A percentile compares a stretch with the other conserved stretches of the same genome.
phyloP scores from a whole-genome alignment of 768 basidiomycete genomes.

The Podaxis sp. region DNA sequence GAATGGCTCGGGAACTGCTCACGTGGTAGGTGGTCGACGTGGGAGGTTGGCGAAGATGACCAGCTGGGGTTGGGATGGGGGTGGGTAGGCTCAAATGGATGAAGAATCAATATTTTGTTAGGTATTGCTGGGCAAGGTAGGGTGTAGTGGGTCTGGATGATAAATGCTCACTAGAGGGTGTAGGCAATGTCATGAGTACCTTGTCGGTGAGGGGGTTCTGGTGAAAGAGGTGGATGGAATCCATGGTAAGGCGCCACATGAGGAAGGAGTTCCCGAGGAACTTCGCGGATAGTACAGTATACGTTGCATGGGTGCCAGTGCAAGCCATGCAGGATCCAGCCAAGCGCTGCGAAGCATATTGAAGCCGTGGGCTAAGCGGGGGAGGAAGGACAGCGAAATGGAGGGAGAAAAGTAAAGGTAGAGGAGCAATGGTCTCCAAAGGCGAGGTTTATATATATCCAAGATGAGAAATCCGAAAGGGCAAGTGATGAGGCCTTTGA shows the following conservation, averaged over 20 bases:
- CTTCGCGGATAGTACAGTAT: too few species aligned
- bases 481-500: slow-evolving; percentile 36
- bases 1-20: slow-evolving; percentile 13
- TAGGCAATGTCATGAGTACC: background rate
- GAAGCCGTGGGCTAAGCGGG: slow-evolving; percentile 3
- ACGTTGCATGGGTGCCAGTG: too few species aligned
- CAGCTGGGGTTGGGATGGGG: background rate
- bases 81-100: background rate
- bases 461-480: slow-evolving; percentile 7
- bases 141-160: background rate
- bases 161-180: background rate
- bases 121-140: background rate
- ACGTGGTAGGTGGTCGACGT: background rate
- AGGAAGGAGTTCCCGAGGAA: too few species aligned
- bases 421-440: background rate
- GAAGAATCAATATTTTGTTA: background rate
- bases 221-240: too few species aligned
- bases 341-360: slow-evolving; percentile 1
- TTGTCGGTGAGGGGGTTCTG: background rate
- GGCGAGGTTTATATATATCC: slow-evolving; percentile 21
- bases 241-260: too few species aligned
- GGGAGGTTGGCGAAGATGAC: background rate
- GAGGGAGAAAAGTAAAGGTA: slow-evolving; percentile 5
- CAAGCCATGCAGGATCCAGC: background rate
- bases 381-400: background rate